phyloP scores from a whole-genome alignment of 2,329 filamentous ascomycete species.

The Cladobotryum mycophilum region DNA sequence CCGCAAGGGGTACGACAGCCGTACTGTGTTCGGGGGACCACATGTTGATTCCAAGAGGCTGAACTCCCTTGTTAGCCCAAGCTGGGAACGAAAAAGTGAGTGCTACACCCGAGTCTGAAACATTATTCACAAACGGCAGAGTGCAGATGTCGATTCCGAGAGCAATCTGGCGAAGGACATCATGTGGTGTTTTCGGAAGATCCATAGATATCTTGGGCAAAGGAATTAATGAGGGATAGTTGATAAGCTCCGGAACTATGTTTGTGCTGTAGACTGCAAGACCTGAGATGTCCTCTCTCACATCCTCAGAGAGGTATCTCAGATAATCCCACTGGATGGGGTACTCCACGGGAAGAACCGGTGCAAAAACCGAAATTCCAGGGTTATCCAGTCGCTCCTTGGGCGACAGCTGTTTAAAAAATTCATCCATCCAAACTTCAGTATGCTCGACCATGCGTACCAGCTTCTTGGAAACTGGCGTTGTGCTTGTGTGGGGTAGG shows the following conservation, averaged over 20 bases:
- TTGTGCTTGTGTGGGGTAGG: constrained; percentile 43
- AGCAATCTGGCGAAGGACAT: constrained; percentile 67
- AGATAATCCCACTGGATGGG: constrained; percentile 76
- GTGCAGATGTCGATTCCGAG: constrained; percentile 76
- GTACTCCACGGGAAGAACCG: constrained; percentile 68
- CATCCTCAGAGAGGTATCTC: constrained; percentile 60
- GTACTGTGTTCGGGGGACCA: constrained; percentile 59
- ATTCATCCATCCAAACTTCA: constrained; percentile 70
- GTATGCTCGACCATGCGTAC: constrained; percentile 82
- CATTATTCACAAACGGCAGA: constrained; percentile 64
- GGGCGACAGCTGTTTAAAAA: constrained; percentile 40
- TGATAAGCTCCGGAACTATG: constrained; percentile 59
- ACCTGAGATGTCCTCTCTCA: constrained; percentile 52
- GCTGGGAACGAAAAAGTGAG: constrained; percentile 70
- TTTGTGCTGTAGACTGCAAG: constrained; percentile 74
- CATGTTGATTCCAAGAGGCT: constrained; percentile 69
- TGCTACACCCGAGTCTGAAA: constrained; percentile 80
- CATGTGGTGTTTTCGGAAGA: constrained; percentile 63
- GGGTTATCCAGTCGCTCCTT: constrained; percentile 20
- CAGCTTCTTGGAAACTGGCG: constrained; percentile 63
- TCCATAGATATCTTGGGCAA: constrained; percentile 73
- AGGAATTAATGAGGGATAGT: constrained; percentile 45
- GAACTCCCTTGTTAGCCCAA: constrained; percentile 13
- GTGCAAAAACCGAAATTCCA: constrained; percentile 49
- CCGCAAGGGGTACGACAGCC: constrained; percentile 55